These are phyloP conservation scores for Lipomyces japonicus DNA, from an alignment of 805 yeast genomes.

Conservation along the genomic window DNA sequence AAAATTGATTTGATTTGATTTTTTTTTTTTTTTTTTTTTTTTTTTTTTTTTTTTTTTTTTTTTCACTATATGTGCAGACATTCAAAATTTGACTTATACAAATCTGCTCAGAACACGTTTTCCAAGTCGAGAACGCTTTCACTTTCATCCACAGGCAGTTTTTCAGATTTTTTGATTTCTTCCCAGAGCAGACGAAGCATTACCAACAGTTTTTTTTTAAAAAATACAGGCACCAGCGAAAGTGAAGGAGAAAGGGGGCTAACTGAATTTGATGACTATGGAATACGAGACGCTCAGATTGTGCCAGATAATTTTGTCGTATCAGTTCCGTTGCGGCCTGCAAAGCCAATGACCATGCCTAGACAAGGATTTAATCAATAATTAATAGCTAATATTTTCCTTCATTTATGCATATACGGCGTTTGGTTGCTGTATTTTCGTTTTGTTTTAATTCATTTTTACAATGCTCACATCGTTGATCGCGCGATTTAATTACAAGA, in stretches of 20 bases:
- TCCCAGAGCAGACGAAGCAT: slow-evolving; percentile 1
- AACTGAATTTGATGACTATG: slow-evolving; percentile 13
- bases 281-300: slow-evolving; percentile 21
- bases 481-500: too few relatives aligned
- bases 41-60: too few relatives aligned
- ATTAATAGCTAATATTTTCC: neutral
- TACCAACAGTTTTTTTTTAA: neutral
- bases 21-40: too few relatives aligned
- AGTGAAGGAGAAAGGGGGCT: slow-evolving; percentile 1
- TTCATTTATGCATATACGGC: too few relatives aligned
- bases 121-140: slow-evolving; percentile 7
- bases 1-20: neutral
- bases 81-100: neutral
- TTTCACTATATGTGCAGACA: too few relatives aligned
- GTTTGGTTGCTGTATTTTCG: neutral
- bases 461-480: too few relatives aligned
- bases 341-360: neutral
- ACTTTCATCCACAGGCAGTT: slow-evolving; percentile 7
- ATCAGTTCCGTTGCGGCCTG: slow-evolving; percentile 17
- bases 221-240: neutral
- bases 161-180: slow-evolving; percentile 6
- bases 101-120: neutral
- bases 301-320: slow-evolving; percentile 24
- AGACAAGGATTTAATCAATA: too few relatives aligned
- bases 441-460: too few relatives aligned